These are phyloP conservation scores for Bauhinia variegata DNA, from an alignment of 306 rosid genomes.

Conservation along the genomic window DNA sequence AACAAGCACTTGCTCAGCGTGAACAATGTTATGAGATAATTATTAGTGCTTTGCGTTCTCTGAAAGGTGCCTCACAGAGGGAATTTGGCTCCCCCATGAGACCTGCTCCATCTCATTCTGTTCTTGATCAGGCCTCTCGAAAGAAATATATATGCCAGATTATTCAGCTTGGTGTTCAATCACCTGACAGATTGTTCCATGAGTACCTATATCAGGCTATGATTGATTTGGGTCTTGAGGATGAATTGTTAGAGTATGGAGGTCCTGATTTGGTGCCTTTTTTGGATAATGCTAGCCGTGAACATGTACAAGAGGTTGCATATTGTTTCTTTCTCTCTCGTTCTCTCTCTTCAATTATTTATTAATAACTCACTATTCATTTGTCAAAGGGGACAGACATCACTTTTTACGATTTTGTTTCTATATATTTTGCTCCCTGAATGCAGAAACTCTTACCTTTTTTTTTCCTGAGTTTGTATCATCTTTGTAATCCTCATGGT, in stretches of 20 bases:
- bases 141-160: constrained; percentile 84
- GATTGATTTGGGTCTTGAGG: constrained; percentile 95
- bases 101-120: constrained; percentile 60
- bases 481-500: constrained; percentile 30
- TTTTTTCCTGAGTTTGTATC: constrained; percentile 1
- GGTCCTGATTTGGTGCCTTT: constrained; percentile 95
- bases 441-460: constrained; percentile 20
- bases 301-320: constrained; percentile 75
- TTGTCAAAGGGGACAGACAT: constrained; percentile 28
- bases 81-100: constrained; percentile 84
- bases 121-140: constrained; percentile 77
- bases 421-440: constrained; percentile 2
- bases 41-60: constrained; percentile 76
- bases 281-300: constrained; percentile 82
- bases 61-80: constrained; percentile 72
- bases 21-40: constrained; percentile 90
- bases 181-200: constrained; percentile 85
- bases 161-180: constrained; percentile 93
- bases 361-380: constrained; percentile 25
- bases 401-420: constrained; percentile 16
- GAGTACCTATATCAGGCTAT: constrained; percentile 86
- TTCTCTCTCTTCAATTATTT: constrained; percentile 31
- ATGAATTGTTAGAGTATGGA: constrained; percentile 88
- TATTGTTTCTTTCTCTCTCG: constrained; percentile 33
- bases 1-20: constrained; percentile 77